Evolutionary conservation across 352 stramenopile species (phyloP).

Genomic region (Phytophthora macrochlamydospora): DNA sequence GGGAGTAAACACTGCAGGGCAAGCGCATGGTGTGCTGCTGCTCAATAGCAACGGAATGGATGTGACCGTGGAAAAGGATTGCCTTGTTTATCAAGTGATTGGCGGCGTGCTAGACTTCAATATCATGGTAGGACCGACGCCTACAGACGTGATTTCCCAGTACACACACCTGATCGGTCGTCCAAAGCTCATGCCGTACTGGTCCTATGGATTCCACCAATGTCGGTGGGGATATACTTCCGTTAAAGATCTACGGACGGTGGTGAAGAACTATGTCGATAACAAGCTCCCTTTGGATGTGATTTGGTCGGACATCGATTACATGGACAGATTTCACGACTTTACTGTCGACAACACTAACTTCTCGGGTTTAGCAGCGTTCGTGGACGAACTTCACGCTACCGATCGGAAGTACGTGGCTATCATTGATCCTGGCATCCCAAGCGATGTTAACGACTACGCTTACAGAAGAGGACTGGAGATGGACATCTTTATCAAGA

Average conservation of each 20-base stretch:
- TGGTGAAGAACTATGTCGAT: slow-evolving; percentile 49
- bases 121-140: slow-evolving; percentile 51
- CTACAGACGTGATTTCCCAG: slow-evolving; percentile 49
- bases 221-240: slow-evolving; percentile 57
- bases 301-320: slow-evolving; percentile 72
- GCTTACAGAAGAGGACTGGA: slow-evolving; percentile 60
- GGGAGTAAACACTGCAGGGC: slow-evolving; percentile 39
- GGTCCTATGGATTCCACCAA: slow-evolving; percentile 75
- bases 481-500: slow-evolving; percentile 82
- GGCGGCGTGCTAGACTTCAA: slow-evolving; percentile 71
- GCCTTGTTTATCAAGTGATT: slow-evolving; percentile 59
- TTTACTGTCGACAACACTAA: slow-evolving; percentile 69
- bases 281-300: slow-evolving; percentile 56
- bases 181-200: slow-evolving; percentile 69
- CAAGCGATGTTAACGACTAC: slow-evolving; percentile 49
- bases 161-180: slow-evolving; percentile 63
- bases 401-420: slow-evolving; percentile 69
- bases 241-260: slow-evolving; percentile 26
- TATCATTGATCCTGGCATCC: slow-evolving; percentile 87
- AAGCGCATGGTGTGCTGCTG: slow-evolving; percentile 58
- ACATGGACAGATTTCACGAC: slow-evolving; percentile 61
- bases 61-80: slow-evolving; percentile 42
- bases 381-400: slow-evolving; percentile 61
- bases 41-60: slow-evolving; percentile 77
- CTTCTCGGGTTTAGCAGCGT: slow-evolving; percentile 43